Evolutionary conservation across 2,329 filamentous ascomycete genomes (phyloP), one percentile per base, ranked within the genome.

Genomic region (Leptographium lundbergii): DNA sequence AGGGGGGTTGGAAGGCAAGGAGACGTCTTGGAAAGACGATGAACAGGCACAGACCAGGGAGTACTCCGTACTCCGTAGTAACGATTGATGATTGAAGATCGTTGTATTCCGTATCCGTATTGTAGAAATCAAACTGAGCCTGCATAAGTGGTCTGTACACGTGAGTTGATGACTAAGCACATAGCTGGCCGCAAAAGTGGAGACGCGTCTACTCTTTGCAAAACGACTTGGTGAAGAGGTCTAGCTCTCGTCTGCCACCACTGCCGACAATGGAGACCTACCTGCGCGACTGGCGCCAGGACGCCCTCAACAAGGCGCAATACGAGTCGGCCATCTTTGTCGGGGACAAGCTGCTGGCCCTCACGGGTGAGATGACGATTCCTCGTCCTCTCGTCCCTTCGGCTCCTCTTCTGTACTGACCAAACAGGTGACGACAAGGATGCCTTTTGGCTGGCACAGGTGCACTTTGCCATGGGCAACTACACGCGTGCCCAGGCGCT

Each of bases 301-400:
- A 96, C 77, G 91, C 92, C 69, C 78, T 96, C 68, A 92, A 95
- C 74, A 94, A 95, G 72, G 90, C 94, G 64, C 94, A 99, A 71
- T 91, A 96, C 72, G 92, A 97, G 65, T 89, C 92, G 39, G 94
- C 94, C 69, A 92, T 97, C 67, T 97, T 95, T 71, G 90, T 97
- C 64, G 94, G 91, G 63, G 94, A 99, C 79, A 99, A 99, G 77
- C 80, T 99, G 66, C 80, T 97, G 60, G 94, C 94, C 60, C 78
- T 99, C 68, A 97, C 92, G 45, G 89, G 92, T 96, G 73, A 39
- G 36, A 39, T 5, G 34, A 25, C 4, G n/a, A 36, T 39, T 48
- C 24, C 24, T 32, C 47, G 19, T 42, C 56, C n/a, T n/a, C n/a
- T n/a, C n/a, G n/a, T 14, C 13, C 36, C 14, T 17, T 19, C n/a